phyloP scores from a whole-genome alignment of 495 filamentous ascomycete genomes.

The Aspergillus ostianus region DNA sequence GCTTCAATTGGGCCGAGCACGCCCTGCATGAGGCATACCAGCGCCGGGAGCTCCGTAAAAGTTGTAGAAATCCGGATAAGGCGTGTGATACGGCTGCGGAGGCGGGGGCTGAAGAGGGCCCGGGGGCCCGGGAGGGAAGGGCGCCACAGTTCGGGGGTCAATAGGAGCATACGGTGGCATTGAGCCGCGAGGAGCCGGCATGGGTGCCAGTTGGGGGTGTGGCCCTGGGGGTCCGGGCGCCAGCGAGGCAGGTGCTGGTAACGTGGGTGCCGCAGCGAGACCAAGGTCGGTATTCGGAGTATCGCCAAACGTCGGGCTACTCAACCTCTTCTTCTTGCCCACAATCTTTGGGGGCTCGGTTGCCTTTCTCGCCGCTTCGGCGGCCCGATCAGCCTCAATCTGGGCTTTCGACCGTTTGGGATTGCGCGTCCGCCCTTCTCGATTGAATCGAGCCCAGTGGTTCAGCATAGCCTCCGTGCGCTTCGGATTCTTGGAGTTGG shows the following conservation, averaged over 20 bases:
- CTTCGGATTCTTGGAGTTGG: constrained; percentile 50
- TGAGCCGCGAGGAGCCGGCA: constrained; percentile 16
- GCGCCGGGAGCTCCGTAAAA: constrained; percentile 16
- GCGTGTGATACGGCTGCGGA: constrained; percentile 25
- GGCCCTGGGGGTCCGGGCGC: constrained; percentile 22
- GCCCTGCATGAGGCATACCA: constrained; percentile 20
- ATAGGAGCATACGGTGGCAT: constrained; percentile 21
- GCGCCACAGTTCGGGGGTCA: constrained; percentile 22
- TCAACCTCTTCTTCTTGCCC: constrained; percentile 19
- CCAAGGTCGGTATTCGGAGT: constrained; percentile 13
- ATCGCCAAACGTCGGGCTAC: constrained; percentile 13
- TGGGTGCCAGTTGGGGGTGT: constrained; percentile 20
- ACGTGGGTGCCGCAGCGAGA: constrained; percentile 20
- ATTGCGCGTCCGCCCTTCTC: constrained; percentile 43
- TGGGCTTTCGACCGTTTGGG: constrained; percentile 49
- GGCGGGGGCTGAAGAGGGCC: constrained; percentile 21
- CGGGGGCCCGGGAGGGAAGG: constrained; percentile 20
- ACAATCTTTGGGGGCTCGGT: constrained; percentile 27
- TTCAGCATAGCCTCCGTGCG: constrained; percentile 50
- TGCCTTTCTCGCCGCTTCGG: constrained; percentile 26
- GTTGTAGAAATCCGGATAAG: constrained; percentile 26
- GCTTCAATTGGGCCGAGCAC: constrained; percentile 17
- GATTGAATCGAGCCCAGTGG: constrained; percentile 47
- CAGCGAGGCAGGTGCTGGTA: constrained; percentile 17
- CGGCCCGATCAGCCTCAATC: constrained; percentile 41